A percentile compares a stretch with the other conserved stretches of the same genome.
Conservation (phyloP, 371 early-diverging fungal species). For the Apophysomyces variabilis region DNA sequence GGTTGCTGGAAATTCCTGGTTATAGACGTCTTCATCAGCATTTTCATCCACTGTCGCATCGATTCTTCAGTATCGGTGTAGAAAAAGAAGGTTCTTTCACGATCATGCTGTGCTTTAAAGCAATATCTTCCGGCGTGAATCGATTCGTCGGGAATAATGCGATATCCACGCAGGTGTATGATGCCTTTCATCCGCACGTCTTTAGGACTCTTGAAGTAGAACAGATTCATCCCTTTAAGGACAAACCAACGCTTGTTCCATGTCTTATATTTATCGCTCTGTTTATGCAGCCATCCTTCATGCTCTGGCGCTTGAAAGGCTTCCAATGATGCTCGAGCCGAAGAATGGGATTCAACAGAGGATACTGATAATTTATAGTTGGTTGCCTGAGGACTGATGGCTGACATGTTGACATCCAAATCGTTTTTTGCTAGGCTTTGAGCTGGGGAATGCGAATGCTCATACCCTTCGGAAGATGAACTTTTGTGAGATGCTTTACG, state of each 20-base stretch:
- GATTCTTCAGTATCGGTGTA: slow-evolving; percentile 63
- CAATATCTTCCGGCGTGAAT: slow-evolving; percentile 71
- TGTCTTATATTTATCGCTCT: slow-evolving; percentile 66
- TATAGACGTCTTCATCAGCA: slow-evolving; percentile 77
- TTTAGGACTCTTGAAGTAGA: slow-evolving; percentile 68
- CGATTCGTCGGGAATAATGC: slow-evolving; percentile 62
- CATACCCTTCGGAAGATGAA: slow-evolving; percentile 10
- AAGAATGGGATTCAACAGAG: slow-evolving; percentile 26
- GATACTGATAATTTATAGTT: slow-evolving; percentile 38
- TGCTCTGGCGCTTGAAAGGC: slow-evolving; percentile 46
- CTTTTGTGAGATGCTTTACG: slow-evolving; percentile 15
- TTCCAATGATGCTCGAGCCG: slow-evolving; percentile 15
- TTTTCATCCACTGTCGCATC: slow-evolving; percentile 67
- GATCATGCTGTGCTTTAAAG: slow-evolving; percentile 72
- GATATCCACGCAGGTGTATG: slow-evolving; percentile 62
- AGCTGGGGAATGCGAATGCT: slow-evolving; percentile 12
- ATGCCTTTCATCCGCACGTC: slow-evolving; percentile 63
- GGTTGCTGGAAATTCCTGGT: slow-evolving; percentile 64
- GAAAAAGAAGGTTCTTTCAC: slow-evolving; percentile 65
- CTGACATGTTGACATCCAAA: background rate
- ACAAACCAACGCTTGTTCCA: slow-evolving; percentile 78
- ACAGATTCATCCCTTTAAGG: slow-evolving; percentile 64
- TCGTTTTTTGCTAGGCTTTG: background rate
- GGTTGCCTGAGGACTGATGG: background rate
- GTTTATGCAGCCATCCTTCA: slow-evolving; percentile 71